Conservation (phyloP, 805 yeast genomes). For the Hemisphaericaspora nanyangensis region DNA sequence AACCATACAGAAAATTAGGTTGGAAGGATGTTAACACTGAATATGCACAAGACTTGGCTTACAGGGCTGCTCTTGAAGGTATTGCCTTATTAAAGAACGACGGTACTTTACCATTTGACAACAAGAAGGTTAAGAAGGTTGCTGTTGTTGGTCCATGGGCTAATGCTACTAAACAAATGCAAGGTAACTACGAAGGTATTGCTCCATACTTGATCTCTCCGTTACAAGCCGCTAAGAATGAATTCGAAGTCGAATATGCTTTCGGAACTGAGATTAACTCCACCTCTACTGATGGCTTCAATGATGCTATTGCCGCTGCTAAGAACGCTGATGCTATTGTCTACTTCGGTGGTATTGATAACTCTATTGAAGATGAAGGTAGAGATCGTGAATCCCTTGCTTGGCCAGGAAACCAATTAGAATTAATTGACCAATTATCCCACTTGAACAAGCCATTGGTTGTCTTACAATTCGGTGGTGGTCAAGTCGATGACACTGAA, state of each 20-base stretch:
- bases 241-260: conserved; percentile 4
- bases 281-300: conserved; percentile 3
- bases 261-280: conserved; percentile 5
- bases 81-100: conserved; percentile 9
- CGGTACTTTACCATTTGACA: conserved; percentile 8
- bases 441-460: conserved; percentile 3
- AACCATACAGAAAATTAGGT: conserved; percentile 3
- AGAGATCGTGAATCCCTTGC: conserved; percentile 4
- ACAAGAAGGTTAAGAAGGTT: conserved; percentile 2
- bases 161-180: conserved; percentile 4
- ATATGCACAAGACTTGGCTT: conserved; percentile 6
- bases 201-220: conserved; percentile 6
- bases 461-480: conserved; percentile 7
- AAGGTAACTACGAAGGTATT: conserved; percentile 5
- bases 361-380: conserved; percentile 6
- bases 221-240: conserved; percentile 3
- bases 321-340: conserved; percentile 7
- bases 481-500: conserved; percentile 6
- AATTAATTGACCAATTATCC: conserved; percentile 3
- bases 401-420: conserved; percentile 8
- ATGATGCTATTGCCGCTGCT: conserved; percentile 4
- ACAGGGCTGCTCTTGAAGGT: conserved; percentile 9
- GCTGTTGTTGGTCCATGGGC: conserved; percentile 10
- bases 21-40: conserved; percentile 7
- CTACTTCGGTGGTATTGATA: conserved; percentile 6